Evolutionary conservation across 1,139 yeast species (phyloP).

Genomic region (Suhomyces anneliseae): DNA sequence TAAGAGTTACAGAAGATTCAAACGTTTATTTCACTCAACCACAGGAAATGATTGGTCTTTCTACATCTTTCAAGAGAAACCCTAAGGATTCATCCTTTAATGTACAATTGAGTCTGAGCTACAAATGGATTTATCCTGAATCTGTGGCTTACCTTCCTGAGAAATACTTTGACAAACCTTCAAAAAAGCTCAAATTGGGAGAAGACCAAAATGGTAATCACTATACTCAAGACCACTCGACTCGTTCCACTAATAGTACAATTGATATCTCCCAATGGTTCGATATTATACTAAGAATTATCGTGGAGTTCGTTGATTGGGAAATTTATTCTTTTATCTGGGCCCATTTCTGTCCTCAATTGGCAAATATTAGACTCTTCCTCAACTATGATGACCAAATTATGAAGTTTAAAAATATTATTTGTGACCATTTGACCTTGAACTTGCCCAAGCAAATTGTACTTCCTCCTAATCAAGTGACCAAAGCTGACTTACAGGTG

Average conservation of each 20-base stretch:
- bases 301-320: constrained; percentile 65
- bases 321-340: constrained; percentile 66
- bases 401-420: constrained; percentile 42
- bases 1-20: constrained; percentile 52
- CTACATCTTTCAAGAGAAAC: constrained; percentile 58
- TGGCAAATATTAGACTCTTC: constrained; percentile 62
- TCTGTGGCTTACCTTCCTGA: constrained; percentile 47
- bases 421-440: constrained; percentile 63
- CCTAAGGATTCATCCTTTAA: constrained; percentile 25
- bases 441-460: constrained; percentile 45
- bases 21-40: constrained; percentile 54
- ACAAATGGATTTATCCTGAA: constrained; percentile 66
- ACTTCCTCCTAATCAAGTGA: constrained; percentile 43
- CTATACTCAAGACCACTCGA: neutral
- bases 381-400: constrained; percentile 45
- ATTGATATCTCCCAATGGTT: constrained; percentile 58
- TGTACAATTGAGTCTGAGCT: constrained; percentile 9
- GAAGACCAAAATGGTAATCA: neutral
- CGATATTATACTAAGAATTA: constrained; percentile 46
- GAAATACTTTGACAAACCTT: constrained; percentile 38
- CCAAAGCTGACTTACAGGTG: constrained; percentile 65
- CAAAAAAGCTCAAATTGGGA: constrained; percentile 7
- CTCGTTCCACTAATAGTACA: constrained; percentile 5
- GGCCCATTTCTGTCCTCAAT: constrained; percentile 72
- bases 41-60: constrained; percentile 64